Conservation (phyloP, 176 grass and related monocot species). For the Tillandsia leiboldiana region DNA sequence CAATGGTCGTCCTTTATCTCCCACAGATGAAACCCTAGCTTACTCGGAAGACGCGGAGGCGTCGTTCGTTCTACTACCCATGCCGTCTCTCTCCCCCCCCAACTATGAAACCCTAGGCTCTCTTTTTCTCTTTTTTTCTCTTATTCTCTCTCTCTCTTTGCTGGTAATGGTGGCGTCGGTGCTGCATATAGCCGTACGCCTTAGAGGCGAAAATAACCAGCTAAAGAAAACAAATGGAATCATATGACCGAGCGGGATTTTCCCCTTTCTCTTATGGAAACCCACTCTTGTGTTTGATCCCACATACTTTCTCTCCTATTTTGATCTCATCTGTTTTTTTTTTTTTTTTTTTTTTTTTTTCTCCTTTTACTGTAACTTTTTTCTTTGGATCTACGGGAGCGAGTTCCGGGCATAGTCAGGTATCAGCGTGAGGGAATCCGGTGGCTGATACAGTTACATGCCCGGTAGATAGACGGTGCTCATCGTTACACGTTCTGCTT, state of each 20-base stretch:
- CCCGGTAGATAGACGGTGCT: background rate
- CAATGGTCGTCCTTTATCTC: too few relatives aligned
- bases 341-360: background rate
- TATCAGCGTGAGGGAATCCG: background rate
- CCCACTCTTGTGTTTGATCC: background rate
- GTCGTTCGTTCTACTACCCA: too few relatives aligned
- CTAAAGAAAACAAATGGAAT: background rate
- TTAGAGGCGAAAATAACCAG: too few relatives aligned
- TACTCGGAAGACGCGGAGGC: too few relatives aligned
- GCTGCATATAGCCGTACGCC: too few relatives aligned
- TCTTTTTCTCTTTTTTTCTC: too few relatives aligned
- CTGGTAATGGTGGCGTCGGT: too few relatives aligned
- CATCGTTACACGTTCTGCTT: slow-evolving; percentile 2
- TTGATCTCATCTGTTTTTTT: background rate
- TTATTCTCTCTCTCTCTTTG: too few relatives aligned
- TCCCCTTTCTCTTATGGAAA: background rate
- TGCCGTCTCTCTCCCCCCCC: too few relatives aligned
- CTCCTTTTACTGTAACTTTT: background rate
- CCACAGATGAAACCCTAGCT: too few relatives aligned
- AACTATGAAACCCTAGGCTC: too few relatives aligned
- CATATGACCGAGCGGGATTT: background rate
- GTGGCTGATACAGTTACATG: slow-evolving; percentile 1
- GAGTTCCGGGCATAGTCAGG: slow-evolving; percentile 1
- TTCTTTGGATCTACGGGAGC: too few relatives aligned
- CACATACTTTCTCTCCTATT: background rate